Evolutionary conservation across 352 stramenopile species (phyloP), one percentile per base, ranked within the genome.

Genomic region (Elongisporangium prolatum): DNA sequence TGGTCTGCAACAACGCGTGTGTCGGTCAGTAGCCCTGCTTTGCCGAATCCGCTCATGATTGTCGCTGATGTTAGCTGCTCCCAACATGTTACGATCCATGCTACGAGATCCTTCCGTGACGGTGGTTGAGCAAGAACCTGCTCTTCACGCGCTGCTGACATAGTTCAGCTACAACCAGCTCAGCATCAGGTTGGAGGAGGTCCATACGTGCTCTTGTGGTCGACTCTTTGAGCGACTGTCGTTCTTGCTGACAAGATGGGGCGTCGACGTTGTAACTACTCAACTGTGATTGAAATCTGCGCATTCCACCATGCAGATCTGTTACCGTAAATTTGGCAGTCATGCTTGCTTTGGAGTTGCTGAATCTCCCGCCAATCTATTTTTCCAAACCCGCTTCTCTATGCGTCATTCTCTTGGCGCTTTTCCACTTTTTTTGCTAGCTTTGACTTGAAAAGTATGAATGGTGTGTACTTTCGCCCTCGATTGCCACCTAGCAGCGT

Each of bases 231-330:
- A 25, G 21, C 14, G 4, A 21, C 52, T 56, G 24, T 22, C 48
- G 52, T n/a, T 48, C 24, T 11, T 40, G 52, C 25, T 48, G 52
- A n/a, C n/a, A n/a, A n/a, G n/a, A n/a, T n/a, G n/a, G n/a, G n/a
- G n/a, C n/a, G n/a, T n/a, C n/a, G n/a, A n/a, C n/a, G n/a, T n/a
- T n/a, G n/a, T n/a, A n/a, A n/a, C 18, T 25, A 18, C 11, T 21
- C 11, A 63, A 2, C 21, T 61, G 59, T 21, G 3, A 62, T n/a
- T 22, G 60, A 59, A 3, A 67, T 24, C 18, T 48, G 20, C 2
- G 17, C 28, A 25, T 67, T 62, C 60, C 60, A 62, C 55, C 50
- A 67, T 9, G n/a, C 49, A 55, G n/a, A 52, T 21, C 18, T 22
- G 37, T 63, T 57, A 1, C 34, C 51, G 44, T 57, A 53, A 3